These are phyloP conservation scores for Dactylellina drechsleri DNA, from an alignment of 2,329 filamentous ascomycete species.

Conservation along the genomic window DNA sequence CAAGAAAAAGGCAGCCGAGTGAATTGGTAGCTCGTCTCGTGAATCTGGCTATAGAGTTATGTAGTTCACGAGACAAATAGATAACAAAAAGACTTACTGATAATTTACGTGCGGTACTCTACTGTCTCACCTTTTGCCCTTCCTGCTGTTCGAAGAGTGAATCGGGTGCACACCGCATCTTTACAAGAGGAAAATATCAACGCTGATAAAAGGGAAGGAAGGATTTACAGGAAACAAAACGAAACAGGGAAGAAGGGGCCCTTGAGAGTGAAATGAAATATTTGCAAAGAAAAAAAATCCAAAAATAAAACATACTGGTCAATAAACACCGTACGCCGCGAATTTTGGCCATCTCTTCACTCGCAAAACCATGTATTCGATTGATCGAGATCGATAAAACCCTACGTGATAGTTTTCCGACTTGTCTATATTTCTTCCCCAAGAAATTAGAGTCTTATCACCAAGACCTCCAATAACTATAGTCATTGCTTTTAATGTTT, in stretches of 20 bases:
- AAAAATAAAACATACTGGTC: conserved; percentile 46
- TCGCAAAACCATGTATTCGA: conserved; percentile 2
- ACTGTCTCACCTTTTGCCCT: conserved; percentile 8
- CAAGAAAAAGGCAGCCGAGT: background rate
- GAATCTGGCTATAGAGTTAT: conserved; percentile 51
- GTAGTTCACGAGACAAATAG: conserved; percentile 47
- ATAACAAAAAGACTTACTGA: conserved; percentile 51
- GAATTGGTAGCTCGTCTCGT: conserved; percentile 15
- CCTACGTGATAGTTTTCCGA: background rate
- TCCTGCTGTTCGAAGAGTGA: conserved; percentile 10
- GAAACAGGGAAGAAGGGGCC: conserved; percentile 22
- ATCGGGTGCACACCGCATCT: conserved; percentile 9
- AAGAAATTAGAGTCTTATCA: conserved; percentile 49
- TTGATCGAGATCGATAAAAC: conserved; percentile 12
- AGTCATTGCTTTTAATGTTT: conserved; percentile 29
- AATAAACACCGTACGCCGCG: conserved; percentile 29
- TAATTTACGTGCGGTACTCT: conserved; percentile 12
- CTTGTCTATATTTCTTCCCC: conserved; percentile 5
- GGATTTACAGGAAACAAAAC: conserved; percentile 34
- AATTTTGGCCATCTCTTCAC: conserved; percentile 2
- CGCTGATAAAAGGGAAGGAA: conserved; percentile 24
- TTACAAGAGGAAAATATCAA: conserved; percentile 34
- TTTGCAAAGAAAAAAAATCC: conserved; percentile 8
- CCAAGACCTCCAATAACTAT: conserved; percentile 14
- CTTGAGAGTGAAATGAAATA: conserved; percentile 22